Conservation (phyloP, 2,329 filamentous ascomycete genomes). For the Scytalidium sp. region DNA sequence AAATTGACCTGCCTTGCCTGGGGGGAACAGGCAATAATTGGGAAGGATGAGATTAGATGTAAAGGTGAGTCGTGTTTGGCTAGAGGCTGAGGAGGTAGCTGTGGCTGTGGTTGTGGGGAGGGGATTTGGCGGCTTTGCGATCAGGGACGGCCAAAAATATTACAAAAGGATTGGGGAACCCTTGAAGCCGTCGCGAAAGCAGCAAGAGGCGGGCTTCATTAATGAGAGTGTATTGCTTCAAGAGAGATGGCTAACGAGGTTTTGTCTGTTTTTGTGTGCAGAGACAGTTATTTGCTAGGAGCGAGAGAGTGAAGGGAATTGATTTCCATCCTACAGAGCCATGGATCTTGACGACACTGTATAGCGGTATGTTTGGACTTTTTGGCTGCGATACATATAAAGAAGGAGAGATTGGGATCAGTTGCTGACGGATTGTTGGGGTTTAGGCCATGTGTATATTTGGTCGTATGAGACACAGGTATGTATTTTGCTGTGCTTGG, state of each 20-base stretch:
- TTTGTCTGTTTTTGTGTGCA: slow-evolving; percentile 38
- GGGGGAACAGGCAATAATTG: not conserved
- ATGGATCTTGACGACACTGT: slow-evolving; percentile 94
- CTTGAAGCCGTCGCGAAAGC: too few relatives aligned
- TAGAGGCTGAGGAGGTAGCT: not conserved
- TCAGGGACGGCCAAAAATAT: not conserved
- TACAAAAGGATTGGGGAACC: too few relatives aligned
- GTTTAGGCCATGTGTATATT: slow-evolving; percentile 89
- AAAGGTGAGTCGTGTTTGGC: slow-evolving; percentile 38
- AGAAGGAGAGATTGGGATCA: slow-evolving; percentile 15
- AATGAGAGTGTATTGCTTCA: too few relatives aligned
- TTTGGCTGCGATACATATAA: slow-evolving; percentile 18
- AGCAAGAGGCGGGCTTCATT: too few relatives aligned
- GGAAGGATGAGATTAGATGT: slow-evolving; percentile 50
- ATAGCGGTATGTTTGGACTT: slow-evolving; percentile 67
- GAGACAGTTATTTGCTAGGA: slow-evolving; percentile 83
- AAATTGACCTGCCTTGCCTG: not conserved
- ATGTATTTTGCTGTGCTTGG: slow-evolving; percentile 15
- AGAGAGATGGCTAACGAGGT: too few relatives aligned
- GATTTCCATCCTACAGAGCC: slow-evolving; percentile 97
- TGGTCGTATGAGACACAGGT: slow-evolving; percentile 96
- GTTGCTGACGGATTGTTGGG: slow-evolving; percentile 16
- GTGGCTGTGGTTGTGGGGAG: not conserved
- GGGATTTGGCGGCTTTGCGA: not conserved
- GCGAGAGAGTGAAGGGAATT: slow-evolving; percentile 94